Evolutionary conservation across 2,329 filamentous ascomycete species (phyloP), one percentile per base, ranked within the genome.

Genomic region (Bertia moriformis): DNA sequence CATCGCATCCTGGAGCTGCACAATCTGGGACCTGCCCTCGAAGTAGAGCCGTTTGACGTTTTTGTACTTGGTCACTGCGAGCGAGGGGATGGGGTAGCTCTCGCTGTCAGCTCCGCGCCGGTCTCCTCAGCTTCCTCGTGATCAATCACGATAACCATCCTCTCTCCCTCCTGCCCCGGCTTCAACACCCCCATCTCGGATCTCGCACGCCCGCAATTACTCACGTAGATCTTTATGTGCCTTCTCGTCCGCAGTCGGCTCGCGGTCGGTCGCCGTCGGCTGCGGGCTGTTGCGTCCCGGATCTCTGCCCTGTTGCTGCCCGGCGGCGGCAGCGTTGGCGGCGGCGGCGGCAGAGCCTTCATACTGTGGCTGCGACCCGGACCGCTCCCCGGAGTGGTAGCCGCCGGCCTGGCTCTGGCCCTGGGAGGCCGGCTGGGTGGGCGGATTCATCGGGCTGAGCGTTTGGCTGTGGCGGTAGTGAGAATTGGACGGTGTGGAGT

Each of bases 21-120:
- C 88, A 40, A 96, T 89, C 60, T 95, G 88, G 14, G 78, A 71
- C 54, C 93, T 91, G 53, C 89, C 87, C 46, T 96, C 91, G 57
- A 96, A 96, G 56, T 95, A 98, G 50, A 95, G 83, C 41, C 87
- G 79, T 65, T 98, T 98, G 42, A 98, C 89, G 55, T 95, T 94
- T 57, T 93, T 93, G 57, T 98, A 98, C 63, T 98, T 98, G 48
- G 76, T 77, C 52, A 91, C 88, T 94, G 46, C 39, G 43, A 36
- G n/a, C n/a, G n/a, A n/a, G n/a, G n/a, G n/a, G n/a, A n/a, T 35
- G 3, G 39, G 44, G 18, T 43, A 43, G 42, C 39, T 42, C 48
- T 41, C 39, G 42, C 45, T 36, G 48, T 46, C 42, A 48, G 44
- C 15, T 49, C 48, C 35, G n/a, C n/a, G n/a, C n/a, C n/a, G n/a